These are phyloP conservation scores for Rhizophora mangle DNA, from an alignment of 345 rosid genomes.

Conservation along the genomic window DNA sequence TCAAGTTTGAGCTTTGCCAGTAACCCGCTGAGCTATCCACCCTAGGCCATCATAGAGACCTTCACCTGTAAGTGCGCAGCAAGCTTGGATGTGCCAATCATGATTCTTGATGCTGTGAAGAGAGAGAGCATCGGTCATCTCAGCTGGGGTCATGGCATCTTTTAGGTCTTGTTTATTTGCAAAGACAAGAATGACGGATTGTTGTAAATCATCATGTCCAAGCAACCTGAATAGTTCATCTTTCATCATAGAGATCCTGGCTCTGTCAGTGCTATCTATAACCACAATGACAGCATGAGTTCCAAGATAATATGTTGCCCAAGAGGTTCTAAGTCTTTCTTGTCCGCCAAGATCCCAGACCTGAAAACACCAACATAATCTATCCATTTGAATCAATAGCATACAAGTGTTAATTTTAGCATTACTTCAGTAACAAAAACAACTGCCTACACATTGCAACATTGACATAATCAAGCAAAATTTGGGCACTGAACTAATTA, in stretches of 20 bases:
- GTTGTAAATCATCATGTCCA: constrained; percentile 76
- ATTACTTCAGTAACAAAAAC: too few relatives aligned
- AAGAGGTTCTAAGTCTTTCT: constrained; percentile 85
- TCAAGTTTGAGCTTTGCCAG: constrained; percentile 68
- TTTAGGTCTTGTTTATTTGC: constrained; percentile 92
- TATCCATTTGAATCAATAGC: too few relatives aligned
- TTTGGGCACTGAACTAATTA: too few relatives aligned
- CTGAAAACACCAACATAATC: constrained; percentile 25
- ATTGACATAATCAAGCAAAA: too few relatives aligned
- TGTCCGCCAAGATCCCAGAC: constrained; percentile 99
- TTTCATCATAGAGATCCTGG: constrained; percentile 80
- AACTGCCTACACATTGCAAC: too few relatives aligned
- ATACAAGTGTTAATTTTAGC: too few relatives aligned
- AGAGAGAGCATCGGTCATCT: constrained; percentile 79
- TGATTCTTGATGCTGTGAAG: constrained; percentile 93
- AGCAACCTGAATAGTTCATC: constrained; percentile 79
- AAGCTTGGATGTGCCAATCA: constrained; percentile 97
- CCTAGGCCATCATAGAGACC: constrained; percentile 83
- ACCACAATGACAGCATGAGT: constrained; percentile 85
- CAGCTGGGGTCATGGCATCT: constrained; percentile 92
- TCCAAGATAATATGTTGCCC: constrained; percentile 95
- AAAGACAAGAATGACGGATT: constrained; percentile 67
- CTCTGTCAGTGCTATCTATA: constrained; percentile 90
- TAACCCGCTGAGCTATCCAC: constrained; percentile 83
- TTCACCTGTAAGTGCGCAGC: constrained; percentile 84